These are phyloP conservation scores for Jaenimonas drosophilae DNA, from an alignment of 208 protist genomes.

Conservation along the genomic window DNA sequence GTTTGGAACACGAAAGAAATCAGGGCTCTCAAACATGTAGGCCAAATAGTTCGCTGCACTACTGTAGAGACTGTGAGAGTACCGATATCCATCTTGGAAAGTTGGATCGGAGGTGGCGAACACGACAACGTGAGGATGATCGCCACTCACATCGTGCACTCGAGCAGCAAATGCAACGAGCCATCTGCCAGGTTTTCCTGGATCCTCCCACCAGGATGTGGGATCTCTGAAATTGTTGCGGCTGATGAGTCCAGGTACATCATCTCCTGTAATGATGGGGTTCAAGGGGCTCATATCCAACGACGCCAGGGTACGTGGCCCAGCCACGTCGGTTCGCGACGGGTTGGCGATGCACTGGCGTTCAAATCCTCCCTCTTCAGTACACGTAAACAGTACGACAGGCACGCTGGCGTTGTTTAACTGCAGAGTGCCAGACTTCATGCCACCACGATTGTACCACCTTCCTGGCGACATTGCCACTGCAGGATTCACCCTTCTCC, in stretches of 20 bases:
- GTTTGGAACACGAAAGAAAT: conserved; percentile 11
- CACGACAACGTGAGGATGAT: conserved; percentile 6
- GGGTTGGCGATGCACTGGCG: conserved; percentile 10
- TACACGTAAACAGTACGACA: conserved; percentile 14
- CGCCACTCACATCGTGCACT: background rate
- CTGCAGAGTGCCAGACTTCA: conserved; percentile 7
- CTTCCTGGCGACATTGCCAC: conserved; percentile 1
- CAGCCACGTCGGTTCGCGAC: background rate
- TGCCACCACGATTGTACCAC: conserved; percentile 11
- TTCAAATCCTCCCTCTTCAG: background rate
- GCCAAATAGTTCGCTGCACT: conserved; percentile 1
- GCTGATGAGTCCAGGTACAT: conserved; percentile 3
- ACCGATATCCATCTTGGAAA: conserved; percentile 3
- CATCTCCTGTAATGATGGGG: conserved; percentile 4
- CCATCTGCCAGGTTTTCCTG: conserved; percentile 5
- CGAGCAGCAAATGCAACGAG: conserved; percentile 6
- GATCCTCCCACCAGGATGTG: conserved; percentile 8
- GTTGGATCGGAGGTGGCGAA: conserved; percentile 9
- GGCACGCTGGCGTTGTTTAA: conserved; percentile 6
- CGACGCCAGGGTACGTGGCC: background rate
- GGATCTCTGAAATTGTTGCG: conserved; percentile 8
- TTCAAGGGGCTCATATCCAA: conserved; percentile 7
- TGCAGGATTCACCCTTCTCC: conserved; percentile 1
- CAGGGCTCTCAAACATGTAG: conserved; percentile 11
- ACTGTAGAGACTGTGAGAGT: conserved; percentile 7